These are phyloP conservation scores for Globisporangium barbulae DNA, from an alignment of 352 stramenopile genomes.

Conservation along the genomic window DNA sequence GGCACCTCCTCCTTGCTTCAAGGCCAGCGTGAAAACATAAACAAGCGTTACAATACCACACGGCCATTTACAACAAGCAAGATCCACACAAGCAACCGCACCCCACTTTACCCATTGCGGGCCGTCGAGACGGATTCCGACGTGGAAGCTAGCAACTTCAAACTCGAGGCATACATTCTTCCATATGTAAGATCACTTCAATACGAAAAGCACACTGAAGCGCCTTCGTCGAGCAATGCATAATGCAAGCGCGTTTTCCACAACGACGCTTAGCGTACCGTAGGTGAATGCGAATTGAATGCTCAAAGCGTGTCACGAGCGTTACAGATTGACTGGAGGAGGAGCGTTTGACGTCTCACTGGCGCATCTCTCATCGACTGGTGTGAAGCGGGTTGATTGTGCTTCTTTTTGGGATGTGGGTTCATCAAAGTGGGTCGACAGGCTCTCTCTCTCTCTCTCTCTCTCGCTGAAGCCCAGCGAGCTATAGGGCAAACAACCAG, in stretches of 20 bases:
- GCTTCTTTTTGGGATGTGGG: background rate
- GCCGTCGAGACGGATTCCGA: background rate
- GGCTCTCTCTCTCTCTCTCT: too few relatives aligned
- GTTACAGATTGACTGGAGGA: background rate
- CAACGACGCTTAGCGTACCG: background rate
- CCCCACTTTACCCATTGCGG: background rate
- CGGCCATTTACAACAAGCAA: background rate
- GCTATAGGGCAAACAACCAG: too few relatives aligned
- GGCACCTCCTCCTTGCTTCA: background rate
- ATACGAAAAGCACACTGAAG: background rate
- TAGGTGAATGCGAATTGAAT: slow-evolving; percentile 1
- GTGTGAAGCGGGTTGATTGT: slow-evolving; percentile 1
- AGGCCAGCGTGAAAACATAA: background rate
- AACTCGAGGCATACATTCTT: background rate
- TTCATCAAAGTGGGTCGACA: background rate
- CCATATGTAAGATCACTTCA: background rate
- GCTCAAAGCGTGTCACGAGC: background rate
- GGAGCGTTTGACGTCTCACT: background rate
- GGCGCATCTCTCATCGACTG: background rate
- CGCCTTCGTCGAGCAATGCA: background rate
- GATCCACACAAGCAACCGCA: background rate
- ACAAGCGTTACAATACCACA: background rate
- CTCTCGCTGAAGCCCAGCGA: too few relatives aligned
- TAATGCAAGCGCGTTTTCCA: background rate
- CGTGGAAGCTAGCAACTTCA: background rate